Evolutionary conservation across 441 rosid genomes (phyloP).

Genomic region (Populus hybrid): DNA sequence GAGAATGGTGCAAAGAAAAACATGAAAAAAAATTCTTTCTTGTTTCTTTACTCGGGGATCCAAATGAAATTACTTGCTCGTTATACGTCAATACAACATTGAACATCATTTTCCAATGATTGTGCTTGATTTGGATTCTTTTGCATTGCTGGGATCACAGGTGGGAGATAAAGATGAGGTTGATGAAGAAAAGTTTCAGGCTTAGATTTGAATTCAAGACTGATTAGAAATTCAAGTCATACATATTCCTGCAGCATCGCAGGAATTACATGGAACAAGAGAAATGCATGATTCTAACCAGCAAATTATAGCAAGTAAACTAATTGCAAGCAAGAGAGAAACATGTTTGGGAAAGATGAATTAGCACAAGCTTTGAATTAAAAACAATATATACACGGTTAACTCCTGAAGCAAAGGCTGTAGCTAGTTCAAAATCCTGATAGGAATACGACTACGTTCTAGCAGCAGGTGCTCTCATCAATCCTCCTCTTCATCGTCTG

Average conservation of each 20-base stretch:
- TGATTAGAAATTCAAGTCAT: neutral
- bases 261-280: neutral
- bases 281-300: neutral
- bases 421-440: slow-evolving; percentile 10
- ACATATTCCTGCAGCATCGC: neutral
- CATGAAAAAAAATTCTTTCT: neutral
- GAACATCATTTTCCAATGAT: neutral
- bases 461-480: slow-evolving; percentile 3
- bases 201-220: neutral
- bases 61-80: neutral
- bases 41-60: neutral
- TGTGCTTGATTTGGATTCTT: neutral
- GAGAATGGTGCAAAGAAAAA: neutral
- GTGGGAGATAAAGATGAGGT: neutral
- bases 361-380: neutral
- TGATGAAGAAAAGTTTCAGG: neutral
- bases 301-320: neutral
- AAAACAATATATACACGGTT: neutral
- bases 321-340: neutral
- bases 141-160: neutral
- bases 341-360: neutral
- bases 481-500: slow-evolving; percentile 31
- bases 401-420: neutral
- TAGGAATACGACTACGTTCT: neutral
- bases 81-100: neutral